These are phyloP conservation scores for Iberis pinnata DNA, from an alignment of 345 rosid species.

Conservation along the genomic window DNA sequence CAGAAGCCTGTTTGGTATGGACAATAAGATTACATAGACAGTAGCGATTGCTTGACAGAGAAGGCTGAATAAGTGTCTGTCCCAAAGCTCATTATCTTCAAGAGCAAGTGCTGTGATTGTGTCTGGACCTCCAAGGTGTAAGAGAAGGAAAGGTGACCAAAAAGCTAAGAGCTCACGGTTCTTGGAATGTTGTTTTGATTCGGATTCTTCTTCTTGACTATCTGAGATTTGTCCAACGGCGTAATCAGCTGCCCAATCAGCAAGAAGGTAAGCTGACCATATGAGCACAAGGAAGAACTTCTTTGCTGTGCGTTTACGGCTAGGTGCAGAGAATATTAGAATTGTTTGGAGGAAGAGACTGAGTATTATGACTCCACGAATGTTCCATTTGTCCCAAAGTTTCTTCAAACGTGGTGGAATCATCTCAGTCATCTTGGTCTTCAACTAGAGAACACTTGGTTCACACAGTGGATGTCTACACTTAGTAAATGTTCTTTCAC, in stretches of 20 bases:
- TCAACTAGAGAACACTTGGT: background rate
- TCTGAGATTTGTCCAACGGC: too few relatives aligned
- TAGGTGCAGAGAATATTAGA: slow-evolving; percentile 47
- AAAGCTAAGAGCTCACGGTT: slow-evolving; percentile 8
- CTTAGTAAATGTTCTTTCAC: too few relatives aligned
- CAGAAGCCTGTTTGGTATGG: slow-evolving; percentile 22
- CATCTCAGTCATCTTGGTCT: slow-evolving; percentile 18
- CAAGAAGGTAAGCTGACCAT: slow-evolving; percentile 36
- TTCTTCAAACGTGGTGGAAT: slow-evolving; percentile 26
- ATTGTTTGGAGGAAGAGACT: slow-evolving; percentile 52
- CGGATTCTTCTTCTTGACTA: too few relatives aligned
- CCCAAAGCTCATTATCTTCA: slow-evolving; percentile 32
- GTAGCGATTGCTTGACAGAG: slow-evolving; percentile 15
- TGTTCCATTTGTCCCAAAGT: slow-evolving; percentile 52
- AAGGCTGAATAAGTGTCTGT: slow-evolving; percentile 22
- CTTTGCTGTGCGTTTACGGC: slow-evolving; percentile 36
- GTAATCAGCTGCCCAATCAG: background rate
- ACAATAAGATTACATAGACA: slow-evolving; percentile 28
- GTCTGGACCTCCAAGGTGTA: slow-evolving; percentile 38
- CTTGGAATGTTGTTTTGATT: background rate
- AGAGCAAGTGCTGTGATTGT: slow-evolving; percentile 31
- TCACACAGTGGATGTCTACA: slow-evolving; percentile 9
- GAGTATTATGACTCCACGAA: slow-evolving; percentile 45
- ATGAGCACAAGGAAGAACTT: slow-evolving; percentile 32
- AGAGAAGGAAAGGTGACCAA: slow-evolving; percentile 25